Conservation (phyloP, 2,329 filamentous ascomycete genomes). For the Xylariaceae sp. region DNA sequence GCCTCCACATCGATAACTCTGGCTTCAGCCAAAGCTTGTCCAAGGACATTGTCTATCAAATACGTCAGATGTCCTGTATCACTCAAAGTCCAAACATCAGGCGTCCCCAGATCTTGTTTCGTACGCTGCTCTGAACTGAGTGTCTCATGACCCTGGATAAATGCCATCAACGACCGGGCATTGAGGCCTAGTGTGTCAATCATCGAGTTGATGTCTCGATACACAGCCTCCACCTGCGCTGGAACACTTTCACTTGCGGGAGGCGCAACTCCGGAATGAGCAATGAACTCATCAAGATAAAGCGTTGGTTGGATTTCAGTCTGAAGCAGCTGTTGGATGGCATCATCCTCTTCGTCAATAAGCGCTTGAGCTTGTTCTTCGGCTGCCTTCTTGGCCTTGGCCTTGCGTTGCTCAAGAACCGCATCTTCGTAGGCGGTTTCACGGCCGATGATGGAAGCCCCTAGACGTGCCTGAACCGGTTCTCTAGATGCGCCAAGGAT, state of each 20-base stretch:
- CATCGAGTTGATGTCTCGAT: conserved; percentile 88
- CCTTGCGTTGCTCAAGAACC: conserved; percentile 50
- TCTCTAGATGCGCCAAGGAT: conserved; percentile 43
- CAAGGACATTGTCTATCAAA: conserved; percentile 63
- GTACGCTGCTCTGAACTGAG: conserved; percentile 52
- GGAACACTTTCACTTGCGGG: conserved; percentile 57
- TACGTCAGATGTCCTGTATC: conserved; percentile 69
- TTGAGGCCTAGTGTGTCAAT: conserved; percentile 90
- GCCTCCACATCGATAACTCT: conserved; percentile 65
- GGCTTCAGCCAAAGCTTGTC: conserved; percentile 62
- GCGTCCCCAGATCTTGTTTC: conserved; percentile 65
- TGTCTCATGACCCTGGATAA: conserved; percentile 66
- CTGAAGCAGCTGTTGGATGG: conserved; percentile 60
- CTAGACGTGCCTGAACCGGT: conserved; percentile 34
- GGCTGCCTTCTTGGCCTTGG: conserved; percentile 52
- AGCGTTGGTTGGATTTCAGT: conserved; percentile 61
- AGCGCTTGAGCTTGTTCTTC: conserved; percentile 57
- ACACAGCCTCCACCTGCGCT: conserved; percentile 64
- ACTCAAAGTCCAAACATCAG: conserved; percentile 69
- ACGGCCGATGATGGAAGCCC: conserved; percentile 40
- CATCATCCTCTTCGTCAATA: conserved; percentile 67
- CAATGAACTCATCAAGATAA: conserved; percentile 66
- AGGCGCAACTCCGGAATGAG: conserved; percentile 53
- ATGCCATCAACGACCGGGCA: conserved; percentile 61
- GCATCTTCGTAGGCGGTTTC: conserved; percentile 42